phyloP scores from a whole-genome alignment of 1,284 basidiomycete species.

The Austroboletus olivaceoglutinosus region DNA sequence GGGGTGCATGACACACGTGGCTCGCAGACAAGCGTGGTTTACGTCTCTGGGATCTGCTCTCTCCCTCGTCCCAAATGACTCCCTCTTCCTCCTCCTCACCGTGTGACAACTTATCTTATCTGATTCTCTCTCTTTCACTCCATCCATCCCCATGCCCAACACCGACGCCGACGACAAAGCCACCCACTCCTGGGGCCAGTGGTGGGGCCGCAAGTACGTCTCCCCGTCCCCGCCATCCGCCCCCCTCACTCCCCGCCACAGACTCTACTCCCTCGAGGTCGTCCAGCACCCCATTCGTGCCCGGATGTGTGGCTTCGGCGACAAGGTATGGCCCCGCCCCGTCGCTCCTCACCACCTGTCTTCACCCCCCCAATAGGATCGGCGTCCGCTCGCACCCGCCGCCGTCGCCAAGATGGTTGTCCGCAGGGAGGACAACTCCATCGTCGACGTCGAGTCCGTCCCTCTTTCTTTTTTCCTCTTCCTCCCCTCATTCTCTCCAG shows the following conservation, averaged over 20 bases:
- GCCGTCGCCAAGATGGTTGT: slow-evolving; percentile 83
- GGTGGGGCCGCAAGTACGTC: slow-evolving; percentile 54
- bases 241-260: slow-evolving; percentile 30
- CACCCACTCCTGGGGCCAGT: slow-evolving; percentile 51
- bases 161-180: slow-evolving; percentile 26
- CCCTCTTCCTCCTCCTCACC: slow-evolving; percentile 10
- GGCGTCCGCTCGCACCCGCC: slow-evolving; percentile 84
- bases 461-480: neutral
- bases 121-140: slow-evolving; percentile 16
- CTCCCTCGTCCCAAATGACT: slow-evolving; percentile 9
- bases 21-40: too few species aligned
- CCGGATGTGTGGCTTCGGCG: slow-evolving; percentile 92
- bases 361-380: slow-evolving; percentile 57
- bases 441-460: slow-evolving; percentile 77
- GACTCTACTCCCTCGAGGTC: slow-evolving; percentile 79
- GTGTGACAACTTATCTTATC: slow-evolving; percentile 36
- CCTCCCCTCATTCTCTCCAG: slow-evolving; percentile 41
- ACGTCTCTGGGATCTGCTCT: too few species aligned
- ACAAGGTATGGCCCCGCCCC: slow-evolving; percentile 62
- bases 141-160: neutral
- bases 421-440: slow-evolving; percentile 59
- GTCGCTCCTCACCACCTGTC: slow-evolving; percentile 5
- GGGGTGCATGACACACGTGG: too few species aligned
- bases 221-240: slow-evolving; percentile 14
- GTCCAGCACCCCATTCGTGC: slow-evolving; percentile 86